phyloP scores from a whole-genome alignment of 805 yeast species.

The Kodamaea jinghongensis region DNA sequence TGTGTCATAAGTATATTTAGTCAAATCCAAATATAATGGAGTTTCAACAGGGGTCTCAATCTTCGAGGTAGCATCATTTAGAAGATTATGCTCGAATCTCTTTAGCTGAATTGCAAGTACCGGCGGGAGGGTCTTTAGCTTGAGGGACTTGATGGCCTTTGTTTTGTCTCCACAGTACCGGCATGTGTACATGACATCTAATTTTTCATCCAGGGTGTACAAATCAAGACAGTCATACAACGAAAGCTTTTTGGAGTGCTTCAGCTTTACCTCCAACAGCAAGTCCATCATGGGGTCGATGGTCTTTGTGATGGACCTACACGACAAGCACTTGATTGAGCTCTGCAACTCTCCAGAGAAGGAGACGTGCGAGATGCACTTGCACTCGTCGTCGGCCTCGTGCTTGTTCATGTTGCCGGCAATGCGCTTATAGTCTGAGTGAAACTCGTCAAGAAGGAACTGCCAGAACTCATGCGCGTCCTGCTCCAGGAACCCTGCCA shows the following conservation, averaged over 20 bases:
- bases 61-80: conserved; percentile 55
- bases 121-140: conserved; percentile 67
- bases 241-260: conserved; percentile 19
- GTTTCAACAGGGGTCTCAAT: conserved; percentile 70
- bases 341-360: conserved; percentile 84
- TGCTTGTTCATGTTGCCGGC: conserved; percentile 3
- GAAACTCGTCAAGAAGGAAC: conserved; percentile 82
- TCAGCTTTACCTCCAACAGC: conserved; percentile 63
- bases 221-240: conserved; percentile 67
- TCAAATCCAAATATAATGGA: conserved; percentile 72
- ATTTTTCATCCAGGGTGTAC: conserved; percentile 73
- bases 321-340: conserved; percentile 69
- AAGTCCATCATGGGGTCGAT: conserved; percentile 89
- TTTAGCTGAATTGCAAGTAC: conserved; percentile 84
- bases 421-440: conserved; percentile 40
- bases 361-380: conserved; percentile 77
- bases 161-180: conserved; percentile 59
- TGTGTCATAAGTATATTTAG: conserved; percentile 46
- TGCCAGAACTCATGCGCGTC: conserved; percentile 99
- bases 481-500: conserved; percentile 96
- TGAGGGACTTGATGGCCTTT: conserved; percentile 66
- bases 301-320: conserved; percentile 63
- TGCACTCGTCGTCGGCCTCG: conserved; percentile 41
- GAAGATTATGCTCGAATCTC: conserved; percentile 61
- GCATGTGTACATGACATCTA: conserved; percentile 76